Evolutionary conservation across 2,329 filamentous ascomycete genomes (phyloP), one percentile per base, ranked within the genome.

Genomic region (Xylaria sp.): DNA sequence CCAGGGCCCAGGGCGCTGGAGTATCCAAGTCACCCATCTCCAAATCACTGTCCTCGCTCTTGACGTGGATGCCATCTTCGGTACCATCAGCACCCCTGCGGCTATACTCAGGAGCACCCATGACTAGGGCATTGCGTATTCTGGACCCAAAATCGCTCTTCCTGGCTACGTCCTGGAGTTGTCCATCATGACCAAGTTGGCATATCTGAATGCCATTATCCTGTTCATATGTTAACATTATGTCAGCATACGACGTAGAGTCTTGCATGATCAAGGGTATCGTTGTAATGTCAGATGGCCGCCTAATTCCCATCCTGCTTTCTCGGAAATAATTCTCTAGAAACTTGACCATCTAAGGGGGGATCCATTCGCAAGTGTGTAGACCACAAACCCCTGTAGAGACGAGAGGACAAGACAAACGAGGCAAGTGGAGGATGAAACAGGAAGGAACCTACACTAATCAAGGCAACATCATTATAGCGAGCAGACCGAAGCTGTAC

Each of bases 391-490:
- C 44, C 21, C n/a, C 18, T 50, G 11, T 57, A 58, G 6, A 24
- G 39, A 13, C 16, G 2, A 19, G 24, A 21, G 18, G 8, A 17
- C 22, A 42, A 6, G 34, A 41, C 18, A 40, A 53, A 24, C 16
- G 48, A 50, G 49, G 37, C 21, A 40, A 17, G 18, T 34, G 7
- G 19, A 52, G 9, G 19, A 40, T 19, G 44, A 45, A 29, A 18
- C 19, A 18, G 38, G 40, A 40, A 43, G 7, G 19, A 19, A 80
- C 85, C 73, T 78, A 89, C 86, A 49, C 92, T 90, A 52, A 99
- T 81, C 64, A 96, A 91, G 37, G 92, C 87, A 59, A 97, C 84
- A 74, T 97, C 92, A 63, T 94, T 92, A 56, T 86, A 78, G 40
- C 79, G 72, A 47, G 79, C 78, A 50, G 86, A 86, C 53, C 92